Percentiles rank a stretch among this genome's conserved stretches.
Evolutionary conservation across 805 yeast genomes (phyloP).

Genomic region (Yamadazyma olivae): DNA sequence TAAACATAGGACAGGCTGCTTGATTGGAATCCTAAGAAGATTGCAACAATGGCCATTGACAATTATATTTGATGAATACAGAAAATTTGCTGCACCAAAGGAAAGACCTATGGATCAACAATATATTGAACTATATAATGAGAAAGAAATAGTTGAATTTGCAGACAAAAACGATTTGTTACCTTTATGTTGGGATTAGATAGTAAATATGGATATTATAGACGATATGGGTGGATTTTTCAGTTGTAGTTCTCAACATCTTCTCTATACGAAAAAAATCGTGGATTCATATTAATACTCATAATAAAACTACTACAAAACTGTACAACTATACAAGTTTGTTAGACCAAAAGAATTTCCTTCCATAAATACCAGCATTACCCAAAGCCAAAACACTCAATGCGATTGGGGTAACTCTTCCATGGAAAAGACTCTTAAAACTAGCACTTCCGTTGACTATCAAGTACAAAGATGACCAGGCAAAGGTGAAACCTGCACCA

Average conservation of each 20-base stretch:
- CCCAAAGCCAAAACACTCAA: constrained; percentile 57
- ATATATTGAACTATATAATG: constrained; percentile 86
- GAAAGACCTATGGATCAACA: constrained; percentile 95
- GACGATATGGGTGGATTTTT: too few species aligned
- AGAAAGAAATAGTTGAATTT: constrained; percentile 51
- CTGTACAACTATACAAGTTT: too few species aligned
- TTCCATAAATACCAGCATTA: constrained; percentile 68
- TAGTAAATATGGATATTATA: neutral
- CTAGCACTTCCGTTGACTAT: constrained; percentile 67
- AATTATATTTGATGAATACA: constrained; percentile 92
- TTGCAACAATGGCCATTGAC: constrained; percentile 91
- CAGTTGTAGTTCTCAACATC: too few species aligned
- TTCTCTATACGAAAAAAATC: too few species aligned
- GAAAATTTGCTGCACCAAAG: constrained; percentile 93
- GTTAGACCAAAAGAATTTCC: constrained; percentile 55
- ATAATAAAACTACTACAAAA: too few species aligned
- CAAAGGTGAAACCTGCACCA: constrained; percentile 78
- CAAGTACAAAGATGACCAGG: constrained; percentile 77
- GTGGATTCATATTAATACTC: too few species aligned
- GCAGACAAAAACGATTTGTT: constrained; percentile 56
- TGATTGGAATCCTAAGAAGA: constrained; percentile 88
- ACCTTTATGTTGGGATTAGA: constrained; percentile 62
- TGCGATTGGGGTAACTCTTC: constrained; percentile 60
- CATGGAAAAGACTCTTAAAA: constrained; percentile 48
- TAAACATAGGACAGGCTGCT: constrained; percentile 94